Evolutionary conservation across 768 basidiomycete genomes (phyloP), one percentile per base, ranked within the genome.

Genomic region (Arthromyces matolae): DNA sequence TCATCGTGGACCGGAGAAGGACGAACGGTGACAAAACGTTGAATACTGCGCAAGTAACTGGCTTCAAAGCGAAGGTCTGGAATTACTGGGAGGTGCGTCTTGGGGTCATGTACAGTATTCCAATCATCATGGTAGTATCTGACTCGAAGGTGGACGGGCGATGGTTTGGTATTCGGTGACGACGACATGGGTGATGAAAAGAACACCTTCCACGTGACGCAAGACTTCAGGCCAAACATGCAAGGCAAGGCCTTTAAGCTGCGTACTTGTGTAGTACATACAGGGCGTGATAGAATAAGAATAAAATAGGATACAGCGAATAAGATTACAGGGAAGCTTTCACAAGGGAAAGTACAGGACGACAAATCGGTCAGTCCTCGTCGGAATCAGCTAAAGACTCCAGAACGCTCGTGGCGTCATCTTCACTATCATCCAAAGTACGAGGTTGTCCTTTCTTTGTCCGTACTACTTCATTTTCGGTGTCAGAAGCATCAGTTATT

Each of bases 41-140:
- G 71, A 51, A 88, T 72, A 53, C 81, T 84, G 52, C 73, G 75
- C 47, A 87, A 51, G 62, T 86, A 90, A 42, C 78, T 81, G 48
- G 79, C 75, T 59, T 89, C 87, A 68, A 87, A 88, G 22, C 87
- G 84, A 29, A 89, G 67, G 60, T 90, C 87, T 22, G 86, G 86
- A 43, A 89, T 81, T 34, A 67, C 60, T 20, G 80, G 78, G n/a
- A 82, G 61, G 42, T 67, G 73, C 12, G 60, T 63, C n/a, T 64
- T 66, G 24, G 61, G 58, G 1, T 55, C 53, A 16, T 60, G 61
- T 13, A 45, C 41, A 14, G 52, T 22, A 27, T 49, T 31, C 13
- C 29, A 46, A 25, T 43, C 52, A 24, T 45, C 14, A 8, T 51
- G 48, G 9, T 50, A 47, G 45, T 64, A 60, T 41, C 56, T 57